Conservation (phyloP, 257 asterid genomes). For the Solanum piurae region DNA sequence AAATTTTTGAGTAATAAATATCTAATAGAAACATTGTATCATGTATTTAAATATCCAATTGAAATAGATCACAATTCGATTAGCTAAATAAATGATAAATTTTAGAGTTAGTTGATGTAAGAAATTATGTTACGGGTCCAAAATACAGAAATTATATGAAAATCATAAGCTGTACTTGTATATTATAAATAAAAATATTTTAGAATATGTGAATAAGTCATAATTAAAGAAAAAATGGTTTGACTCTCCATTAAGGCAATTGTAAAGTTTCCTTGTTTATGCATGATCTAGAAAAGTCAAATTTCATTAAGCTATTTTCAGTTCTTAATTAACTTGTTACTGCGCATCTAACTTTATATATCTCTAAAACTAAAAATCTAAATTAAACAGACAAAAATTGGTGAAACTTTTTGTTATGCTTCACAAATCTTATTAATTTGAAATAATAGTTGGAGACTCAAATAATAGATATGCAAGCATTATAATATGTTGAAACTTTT, state of each 20-base stretch:
- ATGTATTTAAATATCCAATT: rapidly evolving
- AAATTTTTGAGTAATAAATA: neutral
- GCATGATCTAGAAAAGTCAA: neutral
- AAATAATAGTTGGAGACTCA: neutral
- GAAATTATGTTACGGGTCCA: neutral
- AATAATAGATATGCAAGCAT: neutral
- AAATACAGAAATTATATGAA: neutral
- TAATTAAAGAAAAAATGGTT: too few relatives aligned
- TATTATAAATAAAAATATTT: neutral
- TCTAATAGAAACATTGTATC: neutral
- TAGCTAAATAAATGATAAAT: neutral
- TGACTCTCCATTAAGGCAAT: neutral
- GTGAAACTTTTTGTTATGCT: neutral
- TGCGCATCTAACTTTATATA: neutral
- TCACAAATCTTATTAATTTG: neutral
- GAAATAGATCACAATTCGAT: too few relatives aligned
- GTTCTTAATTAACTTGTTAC: neutral
- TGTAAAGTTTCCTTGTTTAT: neutral
- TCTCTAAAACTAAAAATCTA: neutral
- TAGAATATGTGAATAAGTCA: neutral
- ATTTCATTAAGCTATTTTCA: neutral
- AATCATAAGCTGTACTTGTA: too few relatives aligned
- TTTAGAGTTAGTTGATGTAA: neutral
- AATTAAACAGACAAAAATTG: neutral
- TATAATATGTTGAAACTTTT: neutral